These are phyloP conservation scores for Globisporangium solare DNA, from an alignment of 352 stramenopile species.

Conservation along the genomic window DNA sequence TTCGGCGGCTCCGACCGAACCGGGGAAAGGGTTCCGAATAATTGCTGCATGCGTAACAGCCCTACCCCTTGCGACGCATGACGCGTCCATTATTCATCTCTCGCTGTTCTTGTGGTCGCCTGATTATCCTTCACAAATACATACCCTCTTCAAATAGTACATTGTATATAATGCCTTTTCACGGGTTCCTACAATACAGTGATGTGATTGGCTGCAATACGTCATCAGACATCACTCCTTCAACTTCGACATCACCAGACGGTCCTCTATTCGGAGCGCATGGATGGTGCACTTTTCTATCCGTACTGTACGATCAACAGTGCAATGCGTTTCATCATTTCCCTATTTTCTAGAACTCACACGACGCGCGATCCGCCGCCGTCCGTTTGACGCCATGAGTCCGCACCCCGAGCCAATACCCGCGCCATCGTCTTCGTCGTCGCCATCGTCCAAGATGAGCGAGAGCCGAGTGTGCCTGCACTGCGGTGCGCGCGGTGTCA, in stretches of 20 bases:
- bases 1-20: not conserved
- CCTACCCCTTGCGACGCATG: not conserved
- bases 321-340: not conserved
- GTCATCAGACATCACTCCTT: not conserved
- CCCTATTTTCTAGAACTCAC: not conserved
- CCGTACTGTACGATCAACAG: not conserved
- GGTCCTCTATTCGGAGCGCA: not conserved
- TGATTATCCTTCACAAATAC: not conserved
- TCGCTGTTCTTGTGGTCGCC: not conserved
- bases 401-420: not conserved
- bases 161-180: not conserved
- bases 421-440: not conserved
- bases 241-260: not conserved
- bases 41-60: not conserved
- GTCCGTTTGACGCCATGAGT: not conserved
- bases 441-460: not conserved
- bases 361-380: no score
- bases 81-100: not conserved
- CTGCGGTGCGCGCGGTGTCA: constrained; percentile 39
- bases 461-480: constrained; percentile 24
- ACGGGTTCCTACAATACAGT: no score
- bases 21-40: not conserved
- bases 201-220: not conserved
- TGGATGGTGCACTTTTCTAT: not conserved
- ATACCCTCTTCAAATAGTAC: not conserved